phyloP scores from a whole-genome alignment of 805 yeast genomes.

The Millerozyma miso region DNA sequence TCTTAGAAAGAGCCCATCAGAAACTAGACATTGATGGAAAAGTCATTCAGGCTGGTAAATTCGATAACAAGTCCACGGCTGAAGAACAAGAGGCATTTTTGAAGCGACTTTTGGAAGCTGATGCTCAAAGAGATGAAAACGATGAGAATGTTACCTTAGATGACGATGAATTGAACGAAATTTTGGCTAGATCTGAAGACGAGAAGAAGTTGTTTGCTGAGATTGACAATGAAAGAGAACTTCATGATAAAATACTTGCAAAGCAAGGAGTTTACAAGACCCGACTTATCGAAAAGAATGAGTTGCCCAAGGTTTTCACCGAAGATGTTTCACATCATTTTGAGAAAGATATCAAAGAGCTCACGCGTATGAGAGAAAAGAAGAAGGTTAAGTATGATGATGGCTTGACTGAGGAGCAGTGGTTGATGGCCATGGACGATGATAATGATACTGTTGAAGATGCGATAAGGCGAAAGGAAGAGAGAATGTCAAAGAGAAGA shows the following conservation, averaged over 20 bases:
- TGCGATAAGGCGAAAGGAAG: constrained; percentile 51
- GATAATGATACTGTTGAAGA: constrained; percentile 63
- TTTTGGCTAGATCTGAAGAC: constrained; percentile 63
- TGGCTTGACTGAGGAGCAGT: constrained; percentile 87
- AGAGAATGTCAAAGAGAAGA: constrained; percentile 34
- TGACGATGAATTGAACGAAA: constrained; percentile 68
- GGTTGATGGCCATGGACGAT: constrained; percentile 77
- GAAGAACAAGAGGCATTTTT: constrained; percentile 83
- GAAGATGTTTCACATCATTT: constrained; percentile 54
- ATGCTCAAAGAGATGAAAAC: constrained; percentile 49
- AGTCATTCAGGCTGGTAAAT: constrained; percentile 88
- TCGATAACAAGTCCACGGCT: constrained; percentile 79
- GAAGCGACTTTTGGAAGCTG: constrained; percentile 68
- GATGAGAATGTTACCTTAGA: constrained; percentile 56
- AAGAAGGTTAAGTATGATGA: constrained; percentile 82
- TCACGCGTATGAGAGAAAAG: constrained; percentile 69
- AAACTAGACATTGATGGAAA: constrained; percentile 84
- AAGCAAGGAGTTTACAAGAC: constrained; percentile 28
- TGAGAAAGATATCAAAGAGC: constrained; percentile 46
- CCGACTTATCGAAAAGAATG: constrained; percentile 62
- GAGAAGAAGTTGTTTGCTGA: constrained; percentile 53
- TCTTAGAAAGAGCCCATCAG: constrained; percentile 76
- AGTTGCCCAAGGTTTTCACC: constrained; percentile 78
- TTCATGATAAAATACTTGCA: constrained; percentile 29
- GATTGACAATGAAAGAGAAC: constrained; percentile 56